Base-by-base conservation (phyloP, 2,329 filamentous ascomycete species). In the Beauveria sp. region DNA sequence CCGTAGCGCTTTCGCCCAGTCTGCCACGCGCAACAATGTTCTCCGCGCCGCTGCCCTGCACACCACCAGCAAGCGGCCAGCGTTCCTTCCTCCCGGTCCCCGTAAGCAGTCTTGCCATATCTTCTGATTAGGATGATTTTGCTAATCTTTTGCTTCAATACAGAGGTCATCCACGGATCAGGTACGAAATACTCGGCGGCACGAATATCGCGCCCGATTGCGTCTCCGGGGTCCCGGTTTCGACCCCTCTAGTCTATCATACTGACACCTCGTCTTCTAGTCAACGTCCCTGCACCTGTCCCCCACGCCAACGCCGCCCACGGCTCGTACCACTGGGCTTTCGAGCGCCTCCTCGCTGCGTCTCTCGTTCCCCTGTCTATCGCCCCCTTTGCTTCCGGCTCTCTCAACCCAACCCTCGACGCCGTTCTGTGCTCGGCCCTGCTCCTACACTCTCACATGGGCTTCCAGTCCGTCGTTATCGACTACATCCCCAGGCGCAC, bases 241-340 rank as follows among this genome's bases (percentile, higher is more conserved):
- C 12, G 18, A n/a, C 18, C 10, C 34, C 5, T 38, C 10, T n/a
- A 9, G 20, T 18, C n/a, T 16, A 7, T 49, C 50, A 48, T 56
- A n/a, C 60, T 55, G 31, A 58, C 31, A 66, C 61, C 26, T 53
- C 22, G 50, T 31, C 38, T 49, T 42, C 18, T 40, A 89, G 91
- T 93, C 73, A 99, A 99, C 79, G 93, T 98, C 72, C 85, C 95
- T 61, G 89, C 85, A 38, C 85, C 85, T 45, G 77, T 96, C 26
- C 93, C 92, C 51, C 73, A 84, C 24, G 78, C 90, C 59, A 85
- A 83, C 68, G 87, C 93, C 48, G 80, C 86, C 61, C 91, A 99
- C 79, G 95, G 95, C 69, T 96, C 90, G 76, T 99, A 98, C 82
- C 95, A 99, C 84, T 99, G 95, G 95, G 90, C 89, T 64, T 96